Conservation (phyloP, 2,329 filamentous ascomycete genomes). For the Colletotrichum truncatum region DNA sequence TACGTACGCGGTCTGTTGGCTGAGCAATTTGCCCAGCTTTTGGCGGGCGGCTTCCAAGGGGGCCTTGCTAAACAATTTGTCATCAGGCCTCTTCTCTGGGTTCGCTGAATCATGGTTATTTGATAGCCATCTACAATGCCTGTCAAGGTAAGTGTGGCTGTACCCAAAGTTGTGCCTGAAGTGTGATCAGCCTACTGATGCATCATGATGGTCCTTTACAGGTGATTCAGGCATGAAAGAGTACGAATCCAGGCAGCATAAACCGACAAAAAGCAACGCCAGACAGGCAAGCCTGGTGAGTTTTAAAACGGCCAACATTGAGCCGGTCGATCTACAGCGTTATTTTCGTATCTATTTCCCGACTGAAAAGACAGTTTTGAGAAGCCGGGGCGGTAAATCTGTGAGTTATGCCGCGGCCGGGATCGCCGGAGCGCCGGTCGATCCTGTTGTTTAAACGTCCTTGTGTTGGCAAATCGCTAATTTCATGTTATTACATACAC, state of each 20-base stretch:
- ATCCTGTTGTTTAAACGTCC: slow-evolving; percentile 19
- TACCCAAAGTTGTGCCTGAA: slow-evolving; percentile 17
- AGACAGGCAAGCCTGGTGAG: neutral
- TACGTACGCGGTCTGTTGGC: slow-evolving; percentile 46
- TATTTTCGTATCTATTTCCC: slow-evolving; percentile 84
- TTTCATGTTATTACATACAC: slow-evolving; percentile 39
- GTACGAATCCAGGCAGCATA: slow-evolving; percentile 49
- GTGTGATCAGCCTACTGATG: slow-evolving; percentile 3
- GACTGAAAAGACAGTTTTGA: slow-evolving; percentile 72
- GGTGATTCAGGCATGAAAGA: slow-evolving; percentile 57
- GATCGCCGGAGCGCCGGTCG: slow-evolving; percentile 21
- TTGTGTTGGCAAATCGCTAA: neutral
- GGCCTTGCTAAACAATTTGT: slow-evolving; percentile 22
- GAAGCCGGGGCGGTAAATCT: slow-evolving; percentile 69
- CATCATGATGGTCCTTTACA: slow-evolving; percentile 21
- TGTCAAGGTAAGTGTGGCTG: slow-evolving; percentile 56
- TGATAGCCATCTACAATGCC: slow-evolving; percentile 65
- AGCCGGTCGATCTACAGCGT: slow-evolving; percentile 44
- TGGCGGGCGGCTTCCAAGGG: slow-evolving; percentile 25
- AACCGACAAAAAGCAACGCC: slow-evolving; percentile 39
- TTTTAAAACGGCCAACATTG: slow-evolving; percentile 13
- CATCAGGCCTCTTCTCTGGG: slow-evolving; percentile 82
- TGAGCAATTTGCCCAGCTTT: slow-evolving; percentile 11
- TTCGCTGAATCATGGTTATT: slow-evolving; percentile 73
- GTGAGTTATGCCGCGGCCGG: slow-evolving; percentile 49